phyloP scores from a whole-genome alignment of 192 early-diverging fungal genomes.

The Chytriomyces sp. region DNA sequence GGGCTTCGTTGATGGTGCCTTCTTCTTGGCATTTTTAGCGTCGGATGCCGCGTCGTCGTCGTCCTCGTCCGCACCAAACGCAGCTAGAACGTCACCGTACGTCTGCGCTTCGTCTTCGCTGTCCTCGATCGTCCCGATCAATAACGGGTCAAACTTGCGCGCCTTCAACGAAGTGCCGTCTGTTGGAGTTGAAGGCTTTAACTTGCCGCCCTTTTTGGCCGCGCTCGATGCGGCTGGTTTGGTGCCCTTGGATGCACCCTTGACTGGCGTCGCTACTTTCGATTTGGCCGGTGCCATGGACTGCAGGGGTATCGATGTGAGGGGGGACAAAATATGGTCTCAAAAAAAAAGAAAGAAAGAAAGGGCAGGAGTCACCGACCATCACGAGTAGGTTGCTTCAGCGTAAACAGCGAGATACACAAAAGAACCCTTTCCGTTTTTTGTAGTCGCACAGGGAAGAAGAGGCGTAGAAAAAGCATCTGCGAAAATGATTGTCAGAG shows the following conservation, averaged over 20 bases:
- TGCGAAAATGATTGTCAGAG: too few species aligned
- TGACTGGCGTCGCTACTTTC: background rate
- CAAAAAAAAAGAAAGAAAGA: slow-evolving; percentile 8
- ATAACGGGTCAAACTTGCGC: slow-evolving; percentile 42
- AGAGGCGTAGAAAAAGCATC: too few species aligned
- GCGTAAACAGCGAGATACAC: too few species aligned
- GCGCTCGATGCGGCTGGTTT: background rate
- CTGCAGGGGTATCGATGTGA: background rate
- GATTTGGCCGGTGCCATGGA: background rate
- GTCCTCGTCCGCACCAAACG: slow-evolving; percentile 10
- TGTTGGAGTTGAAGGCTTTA: background rate
- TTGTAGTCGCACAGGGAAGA: too few species aligned
- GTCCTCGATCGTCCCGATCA: slow-evolving; percentile 41
- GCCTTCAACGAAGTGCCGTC: background rate
- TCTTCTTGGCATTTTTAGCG: slow-evolving; percentile 40
- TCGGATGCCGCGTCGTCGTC: background rate
- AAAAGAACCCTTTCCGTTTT: too few species aligned
- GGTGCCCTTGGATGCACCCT: background rate
- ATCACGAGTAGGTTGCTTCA: too few species aligned
- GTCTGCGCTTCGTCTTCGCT: slow-evolving; percentile 37
- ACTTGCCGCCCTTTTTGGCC: background rate
- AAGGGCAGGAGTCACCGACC: too few species aligned
- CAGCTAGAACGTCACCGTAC: background rate
- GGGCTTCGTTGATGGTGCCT: slow-evolving; percentile 29
- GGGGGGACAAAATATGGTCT: background rate